Evolutionary conservation across 805 yeast genomes (phyloP), one percentile per base, ranked within the genome.

Genomic region (Nakazawaea ambrosiae): DNA sequence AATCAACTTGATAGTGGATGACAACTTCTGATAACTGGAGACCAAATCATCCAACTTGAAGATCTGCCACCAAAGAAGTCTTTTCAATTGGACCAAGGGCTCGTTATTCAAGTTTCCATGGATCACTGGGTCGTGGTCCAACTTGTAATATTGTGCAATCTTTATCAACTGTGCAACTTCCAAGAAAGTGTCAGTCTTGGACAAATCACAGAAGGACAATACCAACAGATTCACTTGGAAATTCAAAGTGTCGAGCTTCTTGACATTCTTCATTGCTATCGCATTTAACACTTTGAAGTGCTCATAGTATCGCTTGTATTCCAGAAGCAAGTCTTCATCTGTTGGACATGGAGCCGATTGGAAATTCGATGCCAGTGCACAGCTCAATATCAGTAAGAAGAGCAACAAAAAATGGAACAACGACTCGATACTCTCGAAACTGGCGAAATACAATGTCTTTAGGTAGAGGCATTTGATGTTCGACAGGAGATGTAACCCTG

Each of bases 1-100:
- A 23, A 39, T 29, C 10, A 49, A 26, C 29, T 43, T 48, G 12
- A 53, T 49, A 3, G 43, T 42, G 12, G 57, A 53, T 3, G 52
- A 37, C 19, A 53, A 34, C 27, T 48, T 44, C 14, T 50, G 39
- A 14, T 47, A 51, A 16, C 43, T 47, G 3, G 57, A 51, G n/a
- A 53, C 48, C 8, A 52, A 25, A 26, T 44, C 45, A 34, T 45
- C 48, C 28, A 38, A 29, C 27, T 38, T 22, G 44, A 73, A 74
- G 5, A 74, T 69, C 17, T 70, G 72, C 77, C 78, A 74, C 78
- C 78, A 73, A n/a, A 74, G 46, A 34, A 71, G 48, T 44, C 79
- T 55, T 47, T 74, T 56, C 41, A 68, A 60, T 37, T 68, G 70
- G 5, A 73, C 62, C 27, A 68, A 60, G 37, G 61, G 63, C 51